A percentile compares a stretch with the other conserved stretches of the same genome.
Conservation (phyloP, 2,329 filamentous ascomycete genomes). For the Knufia petricola region DNA sequence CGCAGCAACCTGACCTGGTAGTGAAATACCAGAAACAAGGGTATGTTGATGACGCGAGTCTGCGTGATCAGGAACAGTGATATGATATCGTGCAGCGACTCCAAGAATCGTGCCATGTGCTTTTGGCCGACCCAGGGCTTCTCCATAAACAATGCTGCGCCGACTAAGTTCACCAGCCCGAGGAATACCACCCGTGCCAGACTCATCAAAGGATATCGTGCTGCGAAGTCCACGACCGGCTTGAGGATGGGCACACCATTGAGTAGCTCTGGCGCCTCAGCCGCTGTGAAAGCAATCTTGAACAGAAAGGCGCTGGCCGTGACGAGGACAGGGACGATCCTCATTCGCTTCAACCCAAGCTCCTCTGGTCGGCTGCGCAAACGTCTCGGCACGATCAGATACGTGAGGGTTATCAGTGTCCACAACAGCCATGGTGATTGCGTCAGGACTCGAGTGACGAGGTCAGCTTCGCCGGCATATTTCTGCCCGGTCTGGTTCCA, state of each 20-base stretch:
- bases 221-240: slow-evolving; percentile 30
- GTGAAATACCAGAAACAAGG: slow-evolving; percentile 69
- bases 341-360: slow-evolving; percentile 16
- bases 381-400: slow-evolving; percentile 48
- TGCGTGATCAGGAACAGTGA: slow-evolving; percentile 78
- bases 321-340: slow-evolving; percentile 27
- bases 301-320: slow-evolving; percentile 60
- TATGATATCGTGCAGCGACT: slow-evolving; percentile 55
- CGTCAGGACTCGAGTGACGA: slow-evolving; percentile 62
- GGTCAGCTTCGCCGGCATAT: slow-evolving; percentile 80
- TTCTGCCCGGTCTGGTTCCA: slow-evolving; percentile 99
- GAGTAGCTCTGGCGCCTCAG: slow-evolving; percentile 79
- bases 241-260: slow-evolving; percentile 27
- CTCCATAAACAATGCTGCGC: slow-evolving; percentile 19
- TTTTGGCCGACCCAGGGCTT: slow-evolving; percentile 15
- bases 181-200: slow-evolving; percentile 45
- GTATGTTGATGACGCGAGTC: slow-evolving; percentile 73
- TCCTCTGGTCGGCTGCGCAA: slow-evolving; percentile 29
- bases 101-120: slow-evolving; percentile 18
- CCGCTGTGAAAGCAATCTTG: slow-evolving; percentile 78
- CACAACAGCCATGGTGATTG: slow-evolving; percentile 61
- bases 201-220: slow-evolving; percentile 27
- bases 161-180: slow-evolving; percentile 30
- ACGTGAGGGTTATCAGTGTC: slow-evolving; percentile 60
- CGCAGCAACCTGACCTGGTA: slow-evolving; percentile 46